These are phyloP conservation scores for Lepidium campestre DNA, from an alignment of 441 rosid species.

Conservation along the genomic window DNA sequence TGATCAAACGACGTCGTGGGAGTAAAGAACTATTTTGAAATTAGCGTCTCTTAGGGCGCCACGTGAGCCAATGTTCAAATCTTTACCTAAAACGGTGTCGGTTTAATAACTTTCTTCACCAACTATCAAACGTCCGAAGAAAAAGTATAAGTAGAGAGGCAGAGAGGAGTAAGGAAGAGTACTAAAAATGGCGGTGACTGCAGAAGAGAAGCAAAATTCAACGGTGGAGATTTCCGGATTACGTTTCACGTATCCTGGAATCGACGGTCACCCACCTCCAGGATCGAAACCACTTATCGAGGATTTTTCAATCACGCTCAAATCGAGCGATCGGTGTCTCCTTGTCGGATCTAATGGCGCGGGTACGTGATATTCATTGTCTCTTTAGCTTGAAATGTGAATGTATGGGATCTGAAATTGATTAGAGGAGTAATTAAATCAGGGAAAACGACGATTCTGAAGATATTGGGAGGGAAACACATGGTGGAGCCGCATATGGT, in stretches of 20 bases:
- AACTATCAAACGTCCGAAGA: conserved; percentile 20
- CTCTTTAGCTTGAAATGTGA: not conserved
- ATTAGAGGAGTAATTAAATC: not conserved
- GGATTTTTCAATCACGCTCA: conserved; percentile 53
- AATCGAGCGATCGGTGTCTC: conserved; percentile 71
- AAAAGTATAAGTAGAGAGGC: conserved; percentile 12
- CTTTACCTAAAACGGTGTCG: conserved; percentile 7
- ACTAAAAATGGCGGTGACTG: conserved; percentile 33
- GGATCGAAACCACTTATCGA: conserved; percentile 73
- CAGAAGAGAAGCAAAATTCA: conserved; percentile 30
- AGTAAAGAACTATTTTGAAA: not conserved
- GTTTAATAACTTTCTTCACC: conserved; percentile 1
- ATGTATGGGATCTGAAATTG: not conserved
- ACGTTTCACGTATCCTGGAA: conserved; percentile 85
- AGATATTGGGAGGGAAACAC: conserved; percentile 92
- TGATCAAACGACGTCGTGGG: not conserved
- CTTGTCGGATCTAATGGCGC: conserved; percentile 97
- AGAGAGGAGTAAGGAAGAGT: not conserved
- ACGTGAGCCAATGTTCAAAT: conserved; percentile 2
- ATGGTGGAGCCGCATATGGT: conserved; percentile 97
- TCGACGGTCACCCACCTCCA: conserved; percentile 92
- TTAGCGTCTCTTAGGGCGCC: conserved; percentile 20
- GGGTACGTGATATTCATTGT: conserved; percentile 35
- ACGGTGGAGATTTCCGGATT: conserved; percentile 66
- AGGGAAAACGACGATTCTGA: conserved; percentile 93